Conservation (phyloP, 2,329 filamentous ascomycete genomes). For the Leptodontidium sp. region DNA sequence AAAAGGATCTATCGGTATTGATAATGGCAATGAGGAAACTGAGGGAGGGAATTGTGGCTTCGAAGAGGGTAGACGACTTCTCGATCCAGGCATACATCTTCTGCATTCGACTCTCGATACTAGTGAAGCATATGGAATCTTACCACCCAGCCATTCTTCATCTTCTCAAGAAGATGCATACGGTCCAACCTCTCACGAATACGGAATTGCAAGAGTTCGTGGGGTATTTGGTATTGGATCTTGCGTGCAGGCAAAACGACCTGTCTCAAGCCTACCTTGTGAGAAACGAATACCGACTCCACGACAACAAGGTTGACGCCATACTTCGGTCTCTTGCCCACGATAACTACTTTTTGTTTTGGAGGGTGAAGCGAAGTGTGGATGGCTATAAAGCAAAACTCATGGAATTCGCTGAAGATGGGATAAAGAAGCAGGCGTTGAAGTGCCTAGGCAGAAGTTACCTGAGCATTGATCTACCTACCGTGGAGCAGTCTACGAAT, state of each 20-base stretch:
- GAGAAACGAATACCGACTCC: slow-evolving; percentile 66
- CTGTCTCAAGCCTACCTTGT: slow-evolving; percentile 76
- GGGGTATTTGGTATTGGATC: slow-evolving; percentile 84
- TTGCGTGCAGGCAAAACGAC: slow-evolving; percentile 83
- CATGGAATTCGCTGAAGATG: slow-evolving; percentile 81
- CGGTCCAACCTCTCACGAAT: slow-evolving; percentile 69
- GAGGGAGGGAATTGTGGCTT: slow-evolving; percentile 86
- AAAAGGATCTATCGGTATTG: slow-evolving; percentile 74
- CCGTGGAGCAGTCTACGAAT: slow-evolving; percentile 74
- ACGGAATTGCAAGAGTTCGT: slow-evolving; percentile 82
- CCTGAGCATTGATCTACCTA: slow-evolving; percentile 71
- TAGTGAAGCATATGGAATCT: slow-evolving; percentile 83
- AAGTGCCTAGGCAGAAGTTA: slow-evolving; percentile 90
- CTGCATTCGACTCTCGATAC: slow-evolving; percentile 83
- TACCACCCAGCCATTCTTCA: slow-evolving; percentile 89
- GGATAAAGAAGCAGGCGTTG: slow-evolving; percentile 78
- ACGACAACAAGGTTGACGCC: slow-evolving; percentile 72
- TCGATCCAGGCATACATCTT: slow-evolving; percentile 91
- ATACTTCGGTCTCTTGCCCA: slow-evolving; percentile 76
- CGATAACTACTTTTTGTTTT: slow-evolving; percentile 85
- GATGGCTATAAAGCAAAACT: slow-evolving; percentile 83
- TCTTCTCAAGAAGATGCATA: slow-evolving; percentile 76
- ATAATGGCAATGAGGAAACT: slow-evolving; percentile 89
- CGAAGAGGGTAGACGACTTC: slow-evolving; percentile 79
- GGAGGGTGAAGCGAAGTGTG: slow-evolving; percentile 72